Conservation (phyloP, 768 basidiomycete species). For the Amanita jacksonii region DNA sequence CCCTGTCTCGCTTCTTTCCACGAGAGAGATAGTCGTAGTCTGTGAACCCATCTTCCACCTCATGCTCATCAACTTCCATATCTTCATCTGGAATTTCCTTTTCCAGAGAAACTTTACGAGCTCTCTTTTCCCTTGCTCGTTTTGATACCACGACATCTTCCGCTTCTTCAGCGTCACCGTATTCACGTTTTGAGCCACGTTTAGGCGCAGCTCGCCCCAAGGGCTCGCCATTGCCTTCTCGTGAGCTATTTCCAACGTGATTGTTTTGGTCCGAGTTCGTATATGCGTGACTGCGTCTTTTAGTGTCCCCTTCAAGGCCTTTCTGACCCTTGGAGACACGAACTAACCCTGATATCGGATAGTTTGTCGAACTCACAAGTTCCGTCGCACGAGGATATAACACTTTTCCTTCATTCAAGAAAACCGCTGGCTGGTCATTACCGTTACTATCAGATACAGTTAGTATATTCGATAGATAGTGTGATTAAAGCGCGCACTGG, state of each 20-base stretch:
- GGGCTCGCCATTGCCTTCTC: too few relatives aligned
- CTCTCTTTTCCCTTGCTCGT: constrained; percentile 40
- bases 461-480: not conserved
- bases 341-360: not conserved
- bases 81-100: constrained; percentile 27
- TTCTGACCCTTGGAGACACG: constrained; percentile 2
- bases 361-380: constrained; percentile 3
- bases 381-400: constrained; percentile 8
- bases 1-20: constrained; percentile 71
- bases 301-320: not conserved
- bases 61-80: constrained; percentile 39
- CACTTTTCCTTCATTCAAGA: constrained; percentile 3
- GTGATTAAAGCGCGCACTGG: not conserved
- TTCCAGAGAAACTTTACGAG: constrained; percentile 43
- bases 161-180: constrained; percentile 37
- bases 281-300: constrained; percentile 4
- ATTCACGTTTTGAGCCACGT: constrained; percentile 42
- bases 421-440: not conserved
- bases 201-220: constrained; percentile 12
- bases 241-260: not conserved
- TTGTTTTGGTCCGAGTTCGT: constrained; percentile 1
- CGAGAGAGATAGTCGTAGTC: constrained; percentile 30
- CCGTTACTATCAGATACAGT: not conserved
- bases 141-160: constrained; percentile 25
- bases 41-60: constrained; percentile 32